A percentile compares a stretch with the other conserved stretches of the same genome.
phyloP scores from a whole-genome alignment of 495 filamentous ascomycete genomes.

The Aspergillus conjunctus region DNA sequence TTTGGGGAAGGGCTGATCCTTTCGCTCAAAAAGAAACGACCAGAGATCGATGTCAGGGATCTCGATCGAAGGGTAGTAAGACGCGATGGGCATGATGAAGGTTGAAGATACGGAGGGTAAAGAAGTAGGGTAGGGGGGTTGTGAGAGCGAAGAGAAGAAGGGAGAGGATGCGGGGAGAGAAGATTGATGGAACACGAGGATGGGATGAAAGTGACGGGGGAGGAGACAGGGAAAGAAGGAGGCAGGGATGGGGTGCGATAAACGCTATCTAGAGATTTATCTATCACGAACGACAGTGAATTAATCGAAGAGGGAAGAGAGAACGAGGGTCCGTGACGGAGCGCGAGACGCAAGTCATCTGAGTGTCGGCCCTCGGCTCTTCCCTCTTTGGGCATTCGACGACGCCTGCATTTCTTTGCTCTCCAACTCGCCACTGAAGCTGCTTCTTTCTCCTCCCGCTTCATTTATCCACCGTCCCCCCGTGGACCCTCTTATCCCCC shows the following conservation, averaged over 20 bases:
- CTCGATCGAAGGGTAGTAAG: conserved; percentile 39
- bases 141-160: neutral
- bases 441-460: neutral
- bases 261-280: neutral
- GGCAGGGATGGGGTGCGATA: neutral
- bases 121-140: neutral
- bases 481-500: too few species aligned
- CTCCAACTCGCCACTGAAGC: neutral
- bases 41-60: conserved; percentile 64
- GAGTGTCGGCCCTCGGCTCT: conserved; percentile 16
- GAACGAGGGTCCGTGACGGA: neutral
- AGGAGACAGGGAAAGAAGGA: neutral
- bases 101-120: conserved; percentile 26
- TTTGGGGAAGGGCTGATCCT: conserved; percentile 66
- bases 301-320: neutral
- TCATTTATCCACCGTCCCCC: too few species aligned
- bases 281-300: neutral
- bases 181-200: neutral
- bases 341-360: too few species aligned
- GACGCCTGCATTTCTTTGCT: too few species aligned
- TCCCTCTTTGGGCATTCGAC: neutral
- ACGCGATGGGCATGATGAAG: conserved; percentile 44
- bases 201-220: neutral
- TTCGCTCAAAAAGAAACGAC: conserved; percentile 77
- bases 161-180: neutral